Conservation (phyloP, 805 yeast species). For the Hanseniaspora nectarophila region DNA sequence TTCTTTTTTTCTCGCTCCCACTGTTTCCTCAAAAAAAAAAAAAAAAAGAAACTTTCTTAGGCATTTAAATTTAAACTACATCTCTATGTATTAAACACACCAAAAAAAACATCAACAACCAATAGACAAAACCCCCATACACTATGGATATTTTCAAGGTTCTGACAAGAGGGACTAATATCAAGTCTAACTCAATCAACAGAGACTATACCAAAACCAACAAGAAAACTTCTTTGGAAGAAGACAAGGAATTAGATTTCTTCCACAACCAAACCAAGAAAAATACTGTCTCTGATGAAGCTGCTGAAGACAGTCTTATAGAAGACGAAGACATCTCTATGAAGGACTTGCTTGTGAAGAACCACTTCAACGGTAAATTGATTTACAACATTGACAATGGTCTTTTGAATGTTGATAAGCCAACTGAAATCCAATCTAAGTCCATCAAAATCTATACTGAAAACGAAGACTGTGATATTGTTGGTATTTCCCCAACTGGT, state of each 20-base stretch:
- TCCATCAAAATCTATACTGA: conserved; percentile 64
- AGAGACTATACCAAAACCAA: conserved; percentile 33
- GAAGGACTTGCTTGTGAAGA: conserved; percentile 62
- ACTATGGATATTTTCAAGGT: conserved; percentile 81
- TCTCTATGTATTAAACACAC: no score
- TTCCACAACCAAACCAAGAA: conserved; percentile 44
- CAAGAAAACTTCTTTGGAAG: conserved; percentile 19
- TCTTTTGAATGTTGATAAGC: conserved; percentile 59
- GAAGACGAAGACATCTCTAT: conserved; percentile 41
- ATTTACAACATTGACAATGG: conserved; percentile 44
- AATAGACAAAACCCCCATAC: neutral
- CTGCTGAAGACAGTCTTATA: conserved; percentile 23
- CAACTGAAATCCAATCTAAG: conserved; percentile 90
- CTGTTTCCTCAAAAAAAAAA: neutral
- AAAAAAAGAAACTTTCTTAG: neutral
- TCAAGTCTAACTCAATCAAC: conserved; percentile 30
- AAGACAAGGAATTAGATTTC: conserved; percentile 60
- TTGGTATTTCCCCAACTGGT: conserved; percentile 97
- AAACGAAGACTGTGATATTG: conserved; percentile 47
- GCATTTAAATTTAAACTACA: neutral
- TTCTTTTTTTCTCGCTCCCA: neutral
- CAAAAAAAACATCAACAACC: neutral
- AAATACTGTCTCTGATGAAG: conserved; percentile 20
- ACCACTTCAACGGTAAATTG: conserved; percentile 43
- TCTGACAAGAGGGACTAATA: conserved; percentile 71